Base-by-base conservation (phyloP, 345 rosid species). In the Noccaea caerulescens region DNA sequence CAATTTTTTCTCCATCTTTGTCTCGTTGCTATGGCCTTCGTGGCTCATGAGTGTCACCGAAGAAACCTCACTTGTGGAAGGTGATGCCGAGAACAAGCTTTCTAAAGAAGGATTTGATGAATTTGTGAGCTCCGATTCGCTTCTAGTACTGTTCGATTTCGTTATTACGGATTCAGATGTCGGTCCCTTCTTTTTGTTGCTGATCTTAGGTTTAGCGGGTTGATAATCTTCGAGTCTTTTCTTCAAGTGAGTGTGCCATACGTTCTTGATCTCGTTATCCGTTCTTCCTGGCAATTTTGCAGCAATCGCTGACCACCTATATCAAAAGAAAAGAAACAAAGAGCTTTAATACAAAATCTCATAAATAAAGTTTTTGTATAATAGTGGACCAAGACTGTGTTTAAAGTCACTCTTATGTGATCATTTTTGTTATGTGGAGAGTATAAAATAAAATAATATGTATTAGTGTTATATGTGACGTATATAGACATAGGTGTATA, bases 201-300 rank as follows among this genome's bases (percentile, higher is more conserved):
- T 56, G 46, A 72, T 46, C 25, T 59, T 77, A 13, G 43, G 71
- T 50, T 50, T 73, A 52, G 58, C 8, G 0, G 60, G 70, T 10
- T 81, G 80, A 58, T 78, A 73, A 66, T 69, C 81, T 51, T 80
- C 73, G 7, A 82, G 84, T 69, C 76, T 86, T 77, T 90, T 92
- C 83, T 90, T 90, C 77, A 92, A 84, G 78, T 92, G 90, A 30
- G 98, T 90, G 71, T 92, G 96, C 98, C 98, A 89, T 5, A 92
- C 89, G 73, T 92, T 92, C 66, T 92, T 92, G 3, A 92, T 90
- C 75, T 92, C 98, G 34, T 92, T 92, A 64, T 92, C 98, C 0
- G 98, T 92, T 36, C 98, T 86, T 61, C 98, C 98, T 0, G 95
- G 93, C 12, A 92, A 53, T 62, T 58, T 85, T 46, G 90, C 85